phyloP scores from a whole-genome alignment of 768 basidiomycete species.

The Austroboletus festivus region DNA sequence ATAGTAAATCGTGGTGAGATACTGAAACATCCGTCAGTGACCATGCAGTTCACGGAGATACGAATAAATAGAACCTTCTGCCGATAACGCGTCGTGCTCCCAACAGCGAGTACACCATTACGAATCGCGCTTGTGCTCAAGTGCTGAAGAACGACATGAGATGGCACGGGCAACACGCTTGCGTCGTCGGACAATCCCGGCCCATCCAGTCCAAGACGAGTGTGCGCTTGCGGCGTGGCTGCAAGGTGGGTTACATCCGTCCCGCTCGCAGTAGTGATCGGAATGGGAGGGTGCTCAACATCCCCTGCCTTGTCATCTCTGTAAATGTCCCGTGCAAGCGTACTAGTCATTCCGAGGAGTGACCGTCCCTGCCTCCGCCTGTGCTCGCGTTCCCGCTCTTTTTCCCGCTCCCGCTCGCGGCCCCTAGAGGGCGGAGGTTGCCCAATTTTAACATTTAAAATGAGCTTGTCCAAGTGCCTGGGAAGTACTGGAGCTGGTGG shows the following conservation, averaged over 20 bases:
- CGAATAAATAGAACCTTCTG: conserved; percentile 68
- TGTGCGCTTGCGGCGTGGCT: conserved; percentile 17
- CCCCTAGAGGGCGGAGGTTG: conserved; percentile 33
- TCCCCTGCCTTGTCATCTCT: conserved; percentile 23
- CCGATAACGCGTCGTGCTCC: conserved; percentile 85
- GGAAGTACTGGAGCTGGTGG: conserved; percentile 88
- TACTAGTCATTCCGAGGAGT: conserved; percentile 35
- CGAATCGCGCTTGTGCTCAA: conserved; percentile 92
- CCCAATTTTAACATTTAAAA: conserved; percentile 59
- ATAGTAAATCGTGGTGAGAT: conserved; percentile 83
- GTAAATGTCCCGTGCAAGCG: conserved; percentile 26
- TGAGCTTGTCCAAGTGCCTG: conserved; percentile 89
- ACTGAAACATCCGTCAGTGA: conserved; percentile 43
- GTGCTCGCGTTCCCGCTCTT: conserved; percentile 31
- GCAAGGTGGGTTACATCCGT: conserved; percentile 37
- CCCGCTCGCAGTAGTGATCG: conserved; percentile 38
- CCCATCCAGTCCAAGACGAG: conserved; percentile 36
- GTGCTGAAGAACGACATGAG: conserved; percentile 92
- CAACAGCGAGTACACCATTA: conserved; percentile 91
- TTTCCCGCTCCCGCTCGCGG: conserved; percentile 35
- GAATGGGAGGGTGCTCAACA: conserved; percentile 25
- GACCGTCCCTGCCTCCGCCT: conserved; percentile 32
- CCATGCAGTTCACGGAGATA: conserved; percentile 2
- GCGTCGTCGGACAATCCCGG: conserved; percentile 75
- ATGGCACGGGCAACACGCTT: conserved; percentile 87